Evolutionary conservation across 2,329 filamentous ascomycete species (phyloP).

Genomic region (Penicillium sp.): DNA sequence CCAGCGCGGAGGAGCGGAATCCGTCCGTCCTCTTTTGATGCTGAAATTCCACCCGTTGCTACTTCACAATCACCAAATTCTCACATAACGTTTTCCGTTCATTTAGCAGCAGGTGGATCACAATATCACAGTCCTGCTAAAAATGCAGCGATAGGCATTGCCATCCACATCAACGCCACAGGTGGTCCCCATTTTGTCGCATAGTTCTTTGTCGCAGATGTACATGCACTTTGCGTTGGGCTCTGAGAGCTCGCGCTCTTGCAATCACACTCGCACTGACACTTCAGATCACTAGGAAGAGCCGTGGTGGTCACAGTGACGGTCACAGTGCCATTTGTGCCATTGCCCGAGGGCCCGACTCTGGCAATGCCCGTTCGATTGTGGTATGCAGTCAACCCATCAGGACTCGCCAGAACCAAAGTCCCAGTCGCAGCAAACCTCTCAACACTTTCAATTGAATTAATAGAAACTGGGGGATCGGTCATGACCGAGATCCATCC

Average conservation of each 20-base stretch:
- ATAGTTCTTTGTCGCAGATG: not conserved
- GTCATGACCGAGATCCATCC: not conserved
- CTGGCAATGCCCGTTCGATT: not conserved
- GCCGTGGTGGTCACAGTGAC: not conserved
- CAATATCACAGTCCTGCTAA: not conserved
- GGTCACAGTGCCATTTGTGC: not conserved
- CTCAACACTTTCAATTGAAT: not conserved
- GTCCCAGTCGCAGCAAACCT: not conserved
- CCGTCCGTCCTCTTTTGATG: not conserved
- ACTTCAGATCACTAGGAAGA: not conserved
- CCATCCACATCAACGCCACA: not conserved
- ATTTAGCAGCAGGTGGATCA: too few relatives aligned
- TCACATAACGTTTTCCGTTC: not conserved
- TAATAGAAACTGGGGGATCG: not conserved
- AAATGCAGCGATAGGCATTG: not conserved
- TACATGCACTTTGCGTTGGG: not conserved
- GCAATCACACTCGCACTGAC: constrained; percentile 4
- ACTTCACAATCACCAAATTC: not conserved
- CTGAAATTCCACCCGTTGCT: too few relatives aligned
- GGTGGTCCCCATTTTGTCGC: not conserved
- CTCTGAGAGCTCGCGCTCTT: not conserved
- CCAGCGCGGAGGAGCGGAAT: not conserved
- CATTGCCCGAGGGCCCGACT: not conserved
- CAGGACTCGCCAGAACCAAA: not conserved
- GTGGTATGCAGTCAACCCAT: not conserved